Evolutionary conservation across 306 rosid genomes (phyloP).

Genomic region (Acacia confusa): DNA sequence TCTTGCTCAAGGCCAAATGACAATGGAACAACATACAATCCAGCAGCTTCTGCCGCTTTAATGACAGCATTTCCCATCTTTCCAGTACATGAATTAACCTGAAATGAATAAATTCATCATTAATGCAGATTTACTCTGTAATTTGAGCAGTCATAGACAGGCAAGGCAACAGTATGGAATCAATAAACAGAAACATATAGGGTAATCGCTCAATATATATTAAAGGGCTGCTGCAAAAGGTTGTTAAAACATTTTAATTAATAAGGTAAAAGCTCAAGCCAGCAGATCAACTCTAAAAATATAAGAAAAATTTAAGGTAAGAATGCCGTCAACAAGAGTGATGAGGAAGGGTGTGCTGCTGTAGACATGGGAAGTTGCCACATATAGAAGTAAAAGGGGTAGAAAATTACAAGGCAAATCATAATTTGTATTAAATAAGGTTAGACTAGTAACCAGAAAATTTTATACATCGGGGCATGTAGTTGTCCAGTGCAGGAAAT

Average conservation of each 20-base stretch:
- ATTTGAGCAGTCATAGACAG: background rate
- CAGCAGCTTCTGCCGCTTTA: slow-evolving; percentile 83
- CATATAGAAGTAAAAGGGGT: background rate
- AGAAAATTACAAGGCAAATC: background rate
- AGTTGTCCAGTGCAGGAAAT: background rate
- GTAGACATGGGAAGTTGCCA: background rate
- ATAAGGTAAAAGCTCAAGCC: background rate
- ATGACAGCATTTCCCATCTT: slow-evolving; percentile 90
- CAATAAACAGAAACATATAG: background rate
- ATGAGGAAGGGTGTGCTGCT: background rate
- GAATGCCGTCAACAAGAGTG: background rate
- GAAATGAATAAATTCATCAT: slow-evolving; percentile 10
- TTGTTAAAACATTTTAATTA: background rate
- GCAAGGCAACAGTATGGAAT: background rate
- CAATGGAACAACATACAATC: slow-evolving; percentile 70
- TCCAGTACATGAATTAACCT: slow-evolving; percentile 90
- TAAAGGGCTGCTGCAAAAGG: background rate
- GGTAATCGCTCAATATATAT: background rate
- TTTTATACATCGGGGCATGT: background rate
- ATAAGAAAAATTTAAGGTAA: background rate
- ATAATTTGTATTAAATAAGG: background rate
- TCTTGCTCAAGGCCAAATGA: slow-evolving; percentile 79
- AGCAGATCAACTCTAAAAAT: background rate
- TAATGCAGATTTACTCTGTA: slow-evolving; percentile 6
- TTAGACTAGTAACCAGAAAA: background rate